Base-by-base conservation (phyloP, 306 rosid genomes). In the Alnus rubra region DNA sequence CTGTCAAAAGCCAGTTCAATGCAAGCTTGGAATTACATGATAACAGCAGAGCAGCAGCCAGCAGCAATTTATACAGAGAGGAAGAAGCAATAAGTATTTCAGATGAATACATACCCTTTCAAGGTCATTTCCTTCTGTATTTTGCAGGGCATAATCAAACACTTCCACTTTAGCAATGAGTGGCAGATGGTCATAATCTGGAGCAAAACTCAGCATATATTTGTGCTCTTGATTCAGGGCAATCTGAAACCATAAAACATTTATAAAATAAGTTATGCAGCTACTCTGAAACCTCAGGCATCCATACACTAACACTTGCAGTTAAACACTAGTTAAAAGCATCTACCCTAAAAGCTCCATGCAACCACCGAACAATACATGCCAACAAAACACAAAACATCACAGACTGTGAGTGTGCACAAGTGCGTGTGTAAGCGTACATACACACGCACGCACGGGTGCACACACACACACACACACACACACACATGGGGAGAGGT, bases 81-180 rank as follows among this genome's bases (percentile, higher is more conserved):
- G 58, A 49, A 65, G n/a, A 59, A 60, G 62, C 63, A 65, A 76
- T 48, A 31, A 45, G 56, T 47, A 48, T 42, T 71, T 49, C 51
- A 35, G 44, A 79, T 75, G 64, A 68, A 73, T 69, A 69, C 70
- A 75, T 82, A 91, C 98, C 94, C 84, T 87, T 85, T 97, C 49
- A 42, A 95, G 86, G 89, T 95, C 98, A 80, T 90, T 95, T 83
- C 98, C 98, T 89, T 95, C 98, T 14, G 98, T 88, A 85, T 93
- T 91, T 69, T 85, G 79, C 80, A 95, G 87, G 76, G 98, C 98
- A 85, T 90, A 83, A 84, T 93, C 93, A 84, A 95, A 95, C 78
- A 95, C 98, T 91, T 95, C 98, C 83, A 95, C 98, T 87, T 95
- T 95, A 73, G 97, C 98, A 78, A 95, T 88, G 80, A 95, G 97